Evolutionary conservation across 2,329 filamentous ascomycete genomes (phyloP).

Genomic region (Chaetomium sp.): DNA sequence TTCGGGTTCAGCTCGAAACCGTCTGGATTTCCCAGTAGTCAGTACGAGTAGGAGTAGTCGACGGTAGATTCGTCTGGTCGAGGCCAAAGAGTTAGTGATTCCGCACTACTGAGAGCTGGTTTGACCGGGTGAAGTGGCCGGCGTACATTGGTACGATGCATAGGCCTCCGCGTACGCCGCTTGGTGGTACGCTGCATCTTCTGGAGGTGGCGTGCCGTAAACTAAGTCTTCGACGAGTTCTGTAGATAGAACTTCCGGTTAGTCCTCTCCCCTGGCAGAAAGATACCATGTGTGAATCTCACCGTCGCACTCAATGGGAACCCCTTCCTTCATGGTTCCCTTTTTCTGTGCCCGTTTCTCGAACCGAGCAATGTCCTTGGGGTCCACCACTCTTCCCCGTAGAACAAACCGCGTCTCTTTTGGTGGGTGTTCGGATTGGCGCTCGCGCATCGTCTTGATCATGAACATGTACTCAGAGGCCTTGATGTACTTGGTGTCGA

Average conservation of each 20-base stretch:
- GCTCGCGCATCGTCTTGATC: conserved; percentile 25
- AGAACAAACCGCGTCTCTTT: conserved; percentile 26
- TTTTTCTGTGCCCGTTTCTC: conserved; percentile 26
- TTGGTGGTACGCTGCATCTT: conserved; percentile 4
- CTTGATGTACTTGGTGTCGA: conserved; percentile 31
- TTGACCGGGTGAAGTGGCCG: not conserved
- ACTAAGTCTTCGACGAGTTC: conserved; percentile 19
- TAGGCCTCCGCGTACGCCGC: conserved; percentile 11
- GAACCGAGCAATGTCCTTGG: conserved; percentile 26
- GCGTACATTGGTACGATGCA: conserved; percentile 4
- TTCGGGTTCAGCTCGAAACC: not conserved
- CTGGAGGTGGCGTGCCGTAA: conserved; percentile 18
- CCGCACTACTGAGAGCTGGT: not conserved
- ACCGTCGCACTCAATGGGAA: conserved; percentile 15
- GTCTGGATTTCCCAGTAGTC: not conserved
- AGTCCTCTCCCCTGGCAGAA: not conserved
- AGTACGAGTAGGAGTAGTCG: conserved; percentile 9
- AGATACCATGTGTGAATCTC: not conserved
- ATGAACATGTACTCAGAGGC: conserved; percentile 29
- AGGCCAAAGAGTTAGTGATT: not conserved
- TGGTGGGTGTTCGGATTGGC: conserved; percentile 21
- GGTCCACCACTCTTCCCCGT: conserved; percentile 25
- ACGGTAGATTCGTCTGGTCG: conserved; percentile 6
- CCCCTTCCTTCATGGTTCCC: conserved; percentile 19
- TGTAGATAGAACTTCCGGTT: not conserved